Conservation (phyloP, 805 yeast species). For the Komagataella ulmi region DNA sequence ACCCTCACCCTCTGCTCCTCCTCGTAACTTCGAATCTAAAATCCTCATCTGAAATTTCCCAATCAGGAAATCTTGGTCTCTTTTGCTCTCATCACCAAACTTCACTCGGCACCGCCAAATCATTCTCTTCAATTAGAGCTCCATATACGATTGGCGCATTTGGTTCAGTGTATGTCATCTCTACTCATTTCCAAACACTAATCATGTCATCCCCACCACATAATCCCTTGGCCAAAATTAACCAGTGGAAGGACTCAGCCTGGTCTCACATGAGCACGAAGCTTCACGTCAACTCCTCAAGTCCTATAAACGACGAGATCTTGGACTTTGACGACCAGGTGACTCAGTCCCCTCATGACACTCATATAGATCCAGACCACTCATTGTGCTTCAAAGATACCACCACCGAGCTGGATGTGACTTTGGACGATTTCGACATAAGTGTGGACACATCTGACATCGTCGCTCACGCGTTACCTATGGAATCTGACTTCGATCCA, state of each 20-base stretch:
- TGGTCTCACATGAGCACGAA: neutral
- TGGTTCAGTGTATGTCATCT: neutral
- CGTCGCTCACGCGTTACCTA: neutral
- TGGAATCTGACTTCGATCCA: constrained; percentile 1
- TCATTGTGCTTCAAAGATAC: neutral
- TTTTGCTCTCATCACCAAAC: neutral
- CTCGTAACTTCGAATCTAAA: neutral
- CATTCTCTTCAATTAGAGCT: neutral
- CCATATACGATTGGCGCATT: neutral
- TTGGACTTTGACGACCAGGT: neutral
- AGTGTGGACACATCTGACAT: neutral
- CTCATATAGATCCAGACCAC: neutral
- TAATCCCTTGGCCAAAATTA: neutral
- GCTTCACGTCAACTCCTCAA: neutral
- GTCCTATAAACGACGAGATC: neutral
- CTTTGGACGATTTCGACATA: neutral
- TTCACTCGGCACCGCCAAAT: neutral
- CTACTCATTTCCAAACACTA: neutral
- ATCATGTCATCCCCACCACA: neutral
- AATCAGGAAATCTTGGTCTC: neutral
- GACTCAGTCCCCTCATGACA: neutral
- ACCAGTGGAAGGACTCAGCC: neutral
- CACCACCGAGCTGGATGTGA: neutral
- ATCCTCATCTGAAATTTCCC: neutral
- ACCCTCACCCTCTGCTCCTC: neutral